phyloP scores from a whole-genome alignment of 306 rosid species.

The Glycyrrhiza uralensis region DNA sequence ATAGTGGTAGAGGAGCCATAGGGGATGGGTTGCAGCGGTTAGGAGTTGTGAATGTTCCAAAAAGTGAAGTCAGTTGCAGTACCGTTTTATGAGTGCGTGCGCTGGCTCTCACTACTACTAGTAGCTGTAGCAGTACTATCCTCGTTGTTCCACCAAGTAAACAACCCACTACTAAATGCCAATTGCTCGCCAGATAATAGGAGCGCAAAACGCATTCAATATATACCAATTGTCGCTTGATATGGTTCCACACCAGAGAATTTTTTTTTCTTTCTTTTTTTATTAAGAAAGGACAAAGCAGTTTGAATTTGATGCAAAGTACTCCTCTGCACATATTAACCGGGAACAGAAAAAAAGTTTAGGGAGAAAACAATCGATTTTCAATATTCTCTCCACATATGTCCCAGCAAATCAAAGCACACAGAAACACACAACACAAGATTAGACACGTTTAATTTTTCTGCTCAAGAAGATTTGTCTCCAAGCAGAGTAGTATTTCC shows the following conservation, averaged over 20 bases:
- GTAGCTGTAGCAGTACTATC: too few relatives aligned
- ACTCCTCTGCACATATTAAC: not conserved
- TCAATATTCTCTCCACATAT: not conserved
- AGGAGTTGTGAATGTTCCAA: conserved; percentile 28
- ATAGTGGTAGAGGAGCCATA: not conserved
- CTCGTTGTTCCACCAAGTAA: not conserved
- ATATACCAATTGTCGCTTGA: too few relatives aligned
- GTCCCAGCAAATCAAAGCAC: conserved; percentile 5
- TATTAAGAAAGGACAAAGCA: too few relatives aligned
- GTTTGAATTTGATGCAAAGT: not conserved
- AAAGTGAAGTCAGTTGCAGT: not conserved
- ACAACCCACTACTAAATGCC: not conserved
- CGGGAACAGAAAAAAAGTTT: too few relatives aligned
- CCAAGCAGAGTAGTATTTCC: not conserved
- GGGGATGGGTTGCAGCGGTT: conserved; percentile 12
- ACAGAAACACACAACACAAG: not conserved
- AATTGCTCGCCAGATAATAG: not conserved
- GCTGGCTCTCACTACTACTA: conserved; percentile 10
- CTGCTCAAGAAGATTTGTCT: conserved; percentile 5
- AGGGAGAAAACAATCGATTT: not conserved
- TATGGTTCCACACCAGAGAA: too few relatives aligned
- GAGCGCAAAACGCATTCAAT: not conserved
- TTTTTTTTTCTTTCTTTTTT: too few relatives aligned
- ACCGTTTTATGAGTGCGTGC: not conserved
- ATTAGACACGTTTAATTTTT: not conserved